A percentile compares a stretch with the other conserved stretches of the same genome.
Evolutionary conservation across 495 filamentous ascomycete species (phyloP).

Genomic region (Cetradonia linearis): DNA sequence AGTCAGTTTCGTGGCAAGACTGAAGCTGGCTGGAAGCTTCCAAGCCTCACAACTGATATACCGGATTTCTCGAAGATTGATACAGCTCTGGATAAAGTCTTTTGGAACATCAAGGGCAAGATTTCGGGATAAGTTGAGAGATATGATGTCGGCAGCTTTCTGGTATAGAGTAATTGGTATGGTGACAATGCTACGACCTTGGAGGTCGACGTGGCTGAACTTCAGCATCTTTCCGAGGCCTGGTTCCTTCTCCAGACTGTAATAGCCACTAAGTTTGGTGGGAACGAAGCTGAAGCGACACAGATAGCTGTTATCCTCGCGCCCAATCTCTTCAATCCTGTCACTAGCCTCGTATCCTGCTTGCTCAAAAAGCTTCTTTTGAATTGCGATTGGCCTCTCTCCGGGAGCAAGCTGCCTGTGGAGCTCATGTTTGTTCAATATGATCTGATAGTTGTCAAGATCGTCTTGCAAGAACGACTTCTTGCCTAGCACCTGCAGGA

Average conservation of each 20-base stretch:
- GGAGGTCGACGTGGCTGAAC: conserved; percentile 84
- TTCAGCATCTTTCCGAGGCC: conserved; percentile 74
- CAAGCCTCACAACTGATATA: conserved; percentile 86
- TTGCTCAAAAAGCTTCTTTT: conserved; percentile 85
- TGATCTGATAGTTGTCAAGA: conserved; percentile 85
- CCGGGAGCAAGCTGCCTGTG: conserved; percentile 63
- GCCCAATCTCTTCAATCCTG: conserved; percentile 84
- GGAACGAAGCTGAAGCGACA: conserved; percentile 92
- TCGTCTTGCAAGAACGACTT: conserved; percentile 88
- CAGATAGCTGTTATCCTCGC: conserved; percentile 94
- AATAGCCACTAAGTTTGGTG: conserved; percentile 72
- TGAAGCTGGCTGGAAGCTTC: conserved; percentile 74
- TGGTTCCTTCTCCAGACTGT: conserved; percentile 61
- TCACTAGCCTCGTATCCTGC: conserved; percentile 85
- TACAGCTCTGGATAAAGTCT: conserved; percentile 92
- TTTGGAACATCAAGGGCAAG: conserved; percentile 85
- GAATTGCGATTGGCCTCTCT: conserved; percentile 82
- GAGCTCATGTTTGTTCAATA: conserved; percentile 88
- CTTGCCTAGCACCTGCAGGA: conserved; percentile 72
- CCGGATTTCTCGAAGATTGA: conserved; percentile 86
- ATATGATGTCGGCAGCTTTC: conserved; percentile 85
- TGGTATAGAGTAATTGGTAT: conserved; percentile 92
- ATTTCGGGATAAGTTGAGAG: conserved; percentile 84
- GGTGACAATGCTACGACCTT: conserved; percentile 82
- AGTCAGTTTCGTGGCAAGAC: conserved; percentile 69